Evolutionary conservation across 1,284 basidiomycete species (phyloP).

Genomic region (Coniferiporia sulphurascens): DNA sequence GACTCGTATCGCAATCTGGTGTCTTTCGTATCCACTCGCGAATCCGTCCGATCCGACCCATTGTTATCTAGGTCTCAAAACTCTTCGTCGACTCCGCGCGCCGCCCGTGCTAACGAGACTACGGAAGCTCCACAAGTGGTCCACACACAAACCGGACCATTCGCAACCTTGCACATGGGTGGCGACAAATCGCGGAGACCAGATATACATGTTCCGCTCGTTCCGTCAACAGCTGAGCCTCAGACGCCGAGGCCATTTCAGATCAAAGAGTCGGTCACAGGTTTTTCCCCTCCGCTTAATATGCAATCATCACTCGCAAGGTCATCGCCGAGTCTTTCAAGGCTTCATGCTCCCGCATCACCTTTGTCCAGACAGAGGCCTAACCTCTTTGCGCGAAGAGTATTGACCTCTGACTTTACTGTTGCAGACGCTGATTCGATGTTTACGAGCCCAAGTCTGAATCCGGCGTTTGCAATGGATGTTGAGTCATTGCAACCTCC

Average conservation of each 20-base stretch:
- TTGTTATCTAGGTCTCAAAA: background rate
- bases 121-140: background rate
- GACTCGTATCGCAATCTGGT: constrained; percentile 17
- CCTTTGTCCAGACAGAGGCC: background rate
- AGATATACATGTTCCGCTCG: constrained; percentile 15
- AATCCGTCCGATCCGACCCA: background rate
- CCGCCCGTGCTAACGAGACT: background rate
- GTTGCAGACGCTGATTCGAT: constrained; percentile 18
- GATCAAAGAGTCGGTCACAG: background rate
- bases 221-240: background rate
- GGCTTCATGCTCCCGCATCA: background rate
- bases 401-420: constrained; percentile 14
- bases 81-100: background rate
- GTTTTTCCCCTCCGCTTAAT: background rate
- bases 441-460: constrained; percentile 11
- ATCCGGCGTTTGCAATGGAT: constrained; percentile 19
- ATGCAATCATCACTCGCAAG: background rate
- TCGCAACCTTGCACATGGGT: constrained; percentile 13
- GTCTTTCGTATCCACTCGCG: background rate
- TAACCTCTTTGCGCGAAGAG: background rate
- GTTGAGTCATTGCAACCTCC: constrained; percentile 7
- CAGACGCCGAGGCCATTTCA: background rate
- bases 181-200: background rate
- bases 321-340: background rate
- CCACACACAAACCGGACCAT: constrained; percentile 1